These are phyloP conservation scores for Trametes sp. DNA, from an alignment of 1,284 basidiomycete species.

Conservation along the genomic window DNA sequence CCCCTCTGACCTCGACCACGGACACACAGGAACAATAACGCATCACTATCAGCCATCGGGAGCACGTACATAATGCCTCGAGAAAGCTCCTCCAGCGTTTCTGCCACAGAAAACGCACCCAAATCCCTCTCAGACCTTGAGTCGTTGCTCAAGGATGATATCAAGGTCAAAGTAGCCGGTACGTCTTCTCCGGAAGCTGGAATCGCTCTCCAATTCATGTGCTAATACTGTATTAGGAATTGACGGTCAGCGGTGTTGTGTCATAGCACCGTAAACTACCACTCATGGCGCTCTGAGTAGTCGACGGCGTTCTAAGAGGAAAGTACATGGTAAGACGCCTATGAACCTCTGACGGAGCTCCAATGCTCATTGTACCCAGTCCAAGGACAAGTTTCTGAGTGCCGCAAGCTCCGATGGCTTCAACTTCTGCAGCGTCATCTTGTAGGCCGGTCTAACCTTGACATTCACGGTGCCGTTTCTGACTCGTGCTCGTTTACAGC, in stretches of 20 bases:
- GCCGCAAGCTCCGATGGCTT: slow-evolving; percentile 86
- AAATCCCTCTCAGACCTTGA: slow-evolving; percentile 66
- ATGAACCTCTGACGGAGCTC: not conserved
- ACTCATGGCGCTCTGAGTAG: slow-evolving; percentile 46
- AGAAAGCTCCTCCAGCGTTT: slow-evolving; percentile 3
- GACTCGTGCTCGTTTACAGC: slow-evolving; percentile 45
- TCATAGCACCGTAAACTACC: not conserved
- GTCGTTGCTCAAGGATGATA: slow-evolving; percentile 65
- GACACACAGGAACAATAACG: not conserved
- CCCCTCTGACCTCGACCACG: not conserved
- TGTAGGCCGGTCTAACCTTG: slow-evolving; percentile 53
- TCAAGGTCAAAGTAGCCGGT: slow-evolving; percentile 95
- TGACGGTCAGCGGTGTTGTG: slow-evolving; percentile 59
- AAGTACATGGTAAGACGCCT: slow-evolving; percentile 83
- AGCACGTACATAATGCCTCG: slow-evolving; percentile 11
- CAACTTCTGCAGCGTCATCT: slow-evolving; percentile 93
- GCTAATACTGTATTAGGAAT: slow-evolving; percentile 58
- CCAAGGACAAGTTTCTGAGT: slow-evolving; percentile 91
- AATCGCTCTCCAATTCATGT: not conserved
- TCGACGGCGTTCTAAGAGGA: slow-evolving; percentile 93
- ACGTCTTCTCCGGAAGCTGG: slow-evolving; percentile 26
- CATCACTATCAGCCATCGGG: not conserved
- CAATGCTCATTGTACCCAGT: slow-evolving; percentile 50
- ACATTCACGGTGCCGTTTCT: slow-evolving; percentile 1
- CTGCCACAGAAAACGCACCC: slow-evolving; percentile 57